A percentile compares a stretch with the other conserved stretches of the same genome.
Conservation (phyloP, 1,284 basidiomycete species). For the Ustilago sp. region DNA sequence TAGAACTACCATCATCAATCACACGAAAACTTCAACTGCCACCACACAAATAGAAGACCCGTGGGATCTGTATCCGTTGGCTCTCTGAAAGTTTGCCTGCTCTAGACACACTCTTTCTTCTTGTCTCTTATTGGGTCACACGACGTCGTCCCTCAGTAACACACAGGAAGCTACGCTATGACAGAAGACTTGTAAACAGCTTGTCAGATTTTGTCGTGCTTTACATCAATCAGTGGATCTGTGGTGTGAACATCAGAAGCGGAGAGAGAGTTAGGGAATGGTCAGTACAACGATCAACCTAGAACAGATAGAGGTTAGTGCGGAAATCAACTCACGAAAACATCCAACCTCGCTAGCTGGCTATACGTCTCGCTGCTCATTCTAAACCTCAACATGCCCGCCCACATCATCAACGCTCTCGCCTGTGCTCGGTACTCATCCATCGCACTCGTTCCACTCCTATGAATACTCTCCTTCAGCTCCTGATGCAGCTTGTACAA, state of each 20-base stretch:
- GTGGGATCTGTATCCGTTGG: not conserved
- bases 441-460: conserved; percentile 54
- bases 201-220: too few relatives aligned
- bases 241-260: not conserved
- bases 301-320: not conserved
- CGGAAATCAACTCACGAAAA: conserved; percentile 41
- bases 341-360: conserved; percentile 67
- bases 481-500: conserved; percentile 74
- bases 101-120: too few relatives aligned
- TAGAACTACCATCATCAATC: too few relatives aligned
- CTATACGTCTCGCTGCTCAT: conserved; percentile 69
- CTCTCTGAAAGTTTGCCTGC: too few relatives aligned
- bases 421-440: conserved; percentile 65
- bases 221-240: too few relatives aligned
- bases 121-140: too few relatives aligned
- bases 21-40: too few relatives aligned
- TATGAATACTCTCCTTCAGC: conserved; percentile 63
- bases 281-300: not conserved
- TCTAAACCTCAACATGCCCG: conserved; percentile 67
- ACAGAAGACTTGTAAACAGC: too few relatives aligned
- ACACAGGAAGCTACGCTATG: too few relatives aligned
- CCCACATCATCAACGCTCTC: conserved; percentile 68
- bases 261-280: not conserved
- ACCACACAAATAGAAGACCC: not conserved
- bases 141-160: too few relatives aligned